Base-by-base conservation (phyloP, 208 protist species). In the Wallacemonas collosoma region DNA sequence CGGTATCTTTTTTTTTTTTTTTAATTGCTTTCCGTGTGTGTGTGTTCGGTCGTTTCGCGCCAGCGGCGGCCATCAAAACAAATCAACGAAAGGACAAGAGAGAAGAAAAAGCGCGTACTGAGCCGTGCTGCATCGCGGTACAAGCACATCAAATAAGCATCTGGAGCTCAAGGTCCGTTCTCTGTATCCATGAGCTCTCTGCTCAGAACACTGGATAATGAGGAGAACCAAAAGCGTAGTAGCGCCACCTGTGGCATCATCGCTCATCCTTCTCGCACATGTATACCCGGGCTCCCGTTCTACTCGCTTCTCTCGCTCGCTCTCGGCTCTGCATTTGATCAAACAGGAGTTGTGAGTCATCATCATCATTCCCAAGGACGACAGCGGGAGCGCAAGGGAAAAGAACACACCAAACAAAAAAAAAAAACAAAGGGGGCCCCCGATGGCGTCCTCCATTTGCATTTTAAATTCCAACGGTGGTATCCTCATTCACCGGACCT, bases 381-480 rank as follows among this genome's bases (percentile, higher is more conserved):
- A 26, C 26, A 26, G 0, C 26, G 0, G 26, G 26, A 50, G 45
- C 53, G 1, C 6, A n/a, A 58, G 53, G 14, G 53, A 58, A 36
- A 58, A 36, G 53, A 38, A 36, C 6, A 66, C 47, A 66, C 6
- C 11, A 66, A 50, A 50, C 9, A 51, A 68, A 17, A 68, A 56
- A n/a, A 44, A 56, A 3, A 56, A 68, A 57, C 6, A 53, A 68
- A 68, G 41, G 9, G 26, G 26, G 26, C 38, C 56, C 26, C 26
- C 26, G 26, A 97, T 97, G 90, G 95, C 95, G 9, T 98, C 97
- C 17, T 86, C 86, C 50, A 81, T 99, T 5, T 98, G 93, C 72
- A 94, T 99, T 58, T 75, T 99, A 15, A 96, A 99, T 75, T 83
- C 85, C 12, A 98, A 98, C 69, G 98, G 98, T 11, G 93, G 90